Percentiles rank a stretch among this genome's conserved stretches.
These are phyloP conservation scores for Tuber microsphaerosporum DNA, from an alignment of 495 filamentous ascomycete species.

Conservation along the genomic window DNA sequence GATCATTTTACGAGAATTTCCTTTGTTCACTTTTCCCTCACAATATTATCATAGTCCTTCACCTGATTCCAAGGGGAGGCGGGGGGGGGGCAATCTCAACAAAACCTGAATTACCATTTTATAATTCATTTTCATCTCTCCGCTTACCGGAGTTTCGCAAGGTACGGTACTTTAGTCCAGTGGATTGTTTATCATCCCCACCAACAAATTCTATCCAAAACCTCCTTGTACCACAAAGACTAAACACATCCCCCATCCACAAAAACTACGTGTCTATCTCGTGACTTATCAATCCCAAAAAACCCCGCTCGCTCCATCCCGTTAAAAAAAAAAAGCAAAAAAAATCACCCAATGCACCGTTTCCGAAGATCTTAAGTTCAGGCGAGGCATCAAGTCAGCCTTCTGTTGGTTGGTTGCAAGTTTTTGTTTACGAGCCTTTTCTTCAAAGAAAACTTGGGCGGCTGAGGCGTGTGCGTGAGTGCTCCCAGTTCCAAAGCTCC, in stretches of 20 bases:
- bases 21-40: neutral
- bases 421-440: neutral
- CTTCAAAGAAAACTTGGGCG: neutral
- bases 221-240: neutral
- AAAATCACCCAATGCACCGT: neutral
- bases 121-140: neutral
- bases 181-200: neutral
- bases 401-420: neutral
- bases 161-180: neutral
- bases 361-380: neutral
- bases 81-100: too few relatives aligned
- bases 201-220: neutral
- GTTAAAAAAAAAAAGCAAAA: neutral
- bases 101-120: neutral
- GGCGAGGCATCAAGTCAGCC: neutral
- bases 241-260: neutral
- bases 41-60: neutral
- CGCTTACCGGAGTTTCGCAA: neutral
- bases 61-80: neutral
- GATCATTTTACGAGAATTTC: neutral
- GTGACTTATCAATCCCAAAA: neutral
- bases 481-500: neutral
- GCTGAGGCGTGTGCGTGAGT: neutral
- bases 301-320: neutral
- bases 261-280: conserved; percentile 1